phyloP scores from a whole-genome alignment of 805 yeast genomes.

The Torulaspora franciscae region DNA sequence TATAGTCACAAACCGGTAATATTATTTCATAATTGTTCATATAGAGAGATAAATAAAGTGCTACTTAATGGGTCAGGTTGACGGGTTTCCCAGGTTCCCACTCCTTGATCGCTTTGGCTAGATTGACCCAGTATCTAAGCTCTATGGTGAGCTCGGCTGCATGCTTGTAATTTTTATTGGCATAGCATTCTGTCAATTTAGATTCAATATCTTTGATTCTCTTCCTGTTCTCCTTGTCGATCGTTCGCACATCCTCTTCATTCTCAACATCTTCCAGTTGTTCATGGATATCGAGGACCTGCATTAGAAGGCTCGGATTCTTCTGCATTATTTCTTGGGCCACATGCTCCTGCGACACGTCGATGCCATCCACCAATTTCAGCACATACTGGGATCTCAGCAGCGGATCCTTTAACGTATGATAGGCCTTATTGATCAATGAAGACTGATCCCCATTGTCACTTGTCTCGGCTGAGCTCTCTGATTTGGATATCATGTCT shows the following conservation, averaged over 20 bases:
- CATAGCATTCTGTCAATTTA: slow-evolving; percentile 45
- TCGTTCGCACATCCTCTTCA: slow-evolving; percentile 51
- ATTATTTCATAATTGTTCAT: slow-evolving; percentile 3
- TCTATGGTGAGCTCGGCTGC: slow-evolving; percentile 65
- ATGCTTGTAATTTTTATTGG: slow-evolving; percentile 44
- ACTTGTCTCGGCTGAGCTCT: slow-evolving; percentile 4
- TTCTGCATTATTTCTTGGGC: slow-evolving; percentile 42
- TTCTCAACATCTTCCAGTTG: slow-evolving; percentile 59
- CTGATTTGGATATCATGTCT: slow-evolving; percentile 44
- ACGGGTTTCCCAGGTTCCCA: slow-evolving; percentile 73
- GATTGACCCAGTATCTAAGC: slow-evolving; percentile 79
- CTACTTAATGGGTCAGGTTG: slow-evolving; percentile 51
- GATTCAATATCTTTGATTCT: slow-evolving; percentile 48
- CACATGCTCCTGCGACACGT: slow-evolving; percentile 55
- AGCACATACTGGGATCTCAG: slow-evolving; percentile 61
- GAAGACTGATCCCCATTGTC: slow-evolving; percentile 39
- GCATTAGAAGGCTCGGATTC: slow-evolving; percentile 60
- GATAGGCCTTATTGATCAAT: slow-evolving; percentile 69
- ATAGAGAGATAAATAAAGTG: slow-evolving; percentile 3
- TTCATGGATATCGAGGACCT: slow-evolving; percentile 81
- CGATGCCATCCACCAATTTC: slow-evolving; percentile 42
- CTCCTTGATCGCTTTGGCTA: slow-evolving; percentile 65
- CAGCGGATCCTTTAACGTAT: slow-evolving; percentile 65
- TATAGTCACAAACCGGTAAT: slow-evolving; percentile 1
- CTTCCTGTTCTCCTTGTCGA: slow-evolving; percentile 52